These are phyloP conservation scores for Didymella pinodella DNA, from an alignment of 2,329 filamentous ascomycete species.

Conservation along the genomic window DNA sequence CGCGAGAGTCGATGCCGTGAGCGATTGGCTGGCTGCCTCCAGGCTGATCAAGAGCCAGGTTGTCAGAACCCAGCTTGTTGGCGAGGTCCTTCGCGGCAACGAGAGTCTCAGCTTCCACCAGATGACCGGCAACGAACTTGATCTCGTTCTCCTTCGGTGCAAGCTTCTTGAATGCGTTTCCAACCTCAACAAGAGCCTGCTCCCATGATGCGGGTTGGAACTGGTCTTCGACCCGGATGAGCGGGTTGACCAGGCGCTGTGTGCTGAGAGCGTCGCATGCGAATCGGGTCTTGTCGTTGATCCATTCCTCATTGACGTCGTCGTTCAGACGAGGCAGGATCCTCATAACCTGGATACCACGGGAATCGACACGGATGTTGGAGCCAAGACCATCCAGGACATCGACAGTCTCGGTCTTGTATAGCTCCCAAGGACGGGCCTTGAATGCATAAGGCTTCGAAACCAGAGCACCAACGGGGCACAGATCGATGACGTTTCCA, in stretches of 20 bases:
- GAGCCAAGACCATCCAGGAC: slow-evolving; percentile 92
- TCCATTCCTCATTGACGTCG: slow-evolving; percentile 99
- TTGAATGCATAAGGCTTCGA: slow-evolving; percentile 99
- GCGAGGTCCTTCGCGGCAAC: slow-evolving; percentile 97
- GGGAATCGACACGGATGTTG: slow-evolving; percentile 91
- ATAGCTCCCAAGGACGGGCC: slow-evolving; percentile 94
- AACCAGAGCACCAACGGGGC: slow-evolving; percentile 93
- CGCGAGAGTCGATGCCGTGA: slow-evolving; percentile 90
- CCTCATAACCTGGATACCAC: slow-evolving; percentile 95
- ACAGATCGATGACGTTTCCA: slow-evolving; percentile 96
- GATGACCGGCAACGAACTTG: slow-evolving; percentile 90
- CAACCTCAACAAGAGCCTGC: slow-evolving; percentile 88
- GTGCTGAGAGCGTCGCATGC: slow-evolving; percentile 97
- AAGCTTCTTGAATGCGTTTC: slow-evolving; percentile 78
- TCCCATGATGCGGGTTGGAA: slow-evolving; percentile 96
- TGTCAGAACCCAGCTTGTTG: slow-evolving; percentile 96
- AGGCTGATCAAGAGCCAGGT: slow-evolving; percentile 90
- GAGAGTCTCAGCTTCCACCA: slow-evolving; percentile 90
- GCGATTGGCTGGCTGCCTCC: slow-evolving; percentile 83
- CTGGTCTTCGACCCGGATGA: slow-evolving; percentile 86
- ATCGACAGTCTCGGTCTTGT: slow-evolving; percentile 95
- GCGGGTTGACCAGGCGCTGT: slow-evolving; percentile 89
- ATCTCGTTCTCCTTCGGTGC: slow-evolving; percentile 91
- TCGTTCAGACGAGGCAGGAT: slow-evolving; percentile 93
- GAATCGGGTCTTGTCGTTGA: slow-evolving; percentile 97